Conservation (phyloP, 2,329 filamentous ascomycete genomes). For the Ophiostoma himal-ulmi region DNA sequence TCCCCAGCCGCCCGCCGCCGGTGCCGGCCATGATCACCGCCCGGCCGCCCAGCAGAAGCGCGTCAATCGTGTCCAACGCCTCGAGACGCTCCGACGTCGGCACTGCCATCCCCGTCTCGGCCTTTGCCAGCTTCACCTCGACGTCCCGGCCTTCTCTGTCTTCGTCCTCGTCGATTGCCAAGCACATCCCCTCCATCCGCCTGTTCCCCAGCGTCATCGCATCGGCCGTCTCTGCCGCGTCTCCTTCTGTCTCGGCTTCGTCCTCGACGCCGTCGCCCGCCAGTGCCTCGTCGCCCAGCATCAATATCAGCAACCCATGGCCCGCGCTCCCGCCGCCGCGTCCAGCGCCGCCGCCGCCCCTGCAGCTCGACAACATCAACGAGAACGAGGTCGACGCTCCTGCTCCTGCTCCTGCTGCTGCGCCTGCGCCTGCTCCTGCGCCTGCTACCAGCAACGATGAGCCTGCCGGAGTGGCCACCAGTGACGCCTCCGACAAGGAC, state of each 20-base stretch:
- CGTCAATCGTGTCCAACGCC: not conserved
- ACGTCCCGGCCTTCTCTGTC: not conserved
- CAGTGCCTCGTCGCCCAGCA: conserved; percentile 5
- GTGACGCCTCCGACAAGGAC: not conserved
- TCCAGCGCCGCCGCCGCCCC: conserved; percentile 17
- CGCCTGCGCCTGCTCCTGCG: too few species aligned
- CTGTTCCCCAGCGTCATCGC: conserved; percentile 21
- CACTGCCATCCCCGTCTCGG: not conserved
- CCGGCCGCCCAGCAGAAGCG: not conserved
- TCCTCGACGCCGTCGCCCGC: not conserved
- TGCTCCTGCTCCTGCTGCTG: too few species aligned
- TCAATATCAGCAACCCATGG: conserved; percentile 20
- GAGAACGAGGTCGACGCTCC: not conserved
- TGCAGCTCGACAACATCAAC: conserved; percentile 12
- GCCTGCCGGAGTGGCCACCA: not conserved
- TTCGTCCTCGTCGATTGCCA: not conserved
- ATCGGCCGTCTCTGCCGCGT: not conserved
- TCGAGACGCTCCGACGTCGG: not conserved
- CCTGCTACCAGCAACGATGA: not conserved
- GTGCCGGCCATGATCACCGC: not conserved
- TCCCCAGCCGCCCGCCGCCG: conserved; percentile 18
- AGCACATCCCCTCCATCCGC: conserved; percentile 21
- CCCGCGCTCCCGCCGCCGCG: conserved; percentile 15
- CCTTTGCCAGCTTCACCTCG: not conserved
- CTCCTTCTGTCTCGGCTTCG: not conserved